These are phyloP conservation scores for Galeopsis tetrahit DNA, from an alignment of 257 asterid species.

Conservation along the genomic window DNA sequence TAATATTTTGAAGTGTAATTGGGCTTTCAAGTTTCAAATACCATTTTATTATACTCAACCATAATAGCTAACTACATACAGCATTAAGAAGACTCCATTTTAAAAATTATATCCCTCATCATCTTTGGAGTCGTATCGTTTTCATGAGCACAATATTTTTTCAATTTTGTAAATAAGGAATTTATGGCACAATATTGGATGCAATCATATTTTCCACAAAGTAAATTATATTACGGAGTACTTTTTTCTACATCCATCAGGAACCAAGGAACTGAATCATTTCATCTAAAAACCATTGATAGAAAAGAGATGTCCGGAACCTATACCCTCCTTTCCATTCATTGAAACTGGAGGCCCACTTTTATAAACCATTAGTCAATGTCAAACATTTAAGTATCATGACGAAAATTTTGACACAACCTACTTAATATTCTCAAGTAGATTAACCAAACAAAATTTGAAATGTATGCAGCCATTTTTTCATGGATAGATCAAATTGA, in stretches of 20 bases:
- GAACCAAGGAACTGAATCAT: background rate
- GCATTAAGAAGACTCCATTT: background rate
- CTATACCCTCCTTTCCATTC: background rate
- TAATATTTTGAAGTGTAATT: background rate
- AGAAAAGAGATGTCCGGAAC: background rate
- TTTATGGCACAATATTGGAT: background rate
- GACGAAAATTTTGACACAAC: background rate
- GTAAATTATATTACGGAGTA: background rate
- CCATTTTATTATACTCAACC: no score
- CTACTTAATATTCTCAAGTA: slow-evolving; percentile 4
- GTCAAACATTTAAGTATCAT: background rate
- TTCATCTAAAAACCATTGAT: background rate
- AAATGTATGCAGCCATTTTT: background rate
- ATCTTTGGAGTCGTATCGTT: background rate
- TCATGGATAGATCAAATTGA: background rate
- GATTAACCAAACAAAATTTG: background rate
- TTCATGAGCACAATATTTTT: background rate
- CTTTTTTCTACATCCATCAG: background rate
- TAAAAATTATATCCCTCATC: background rate
- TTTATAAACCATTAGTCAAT: background rate
- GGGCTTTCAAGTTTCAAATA: background rate
- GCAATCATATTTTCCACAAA: background rate
- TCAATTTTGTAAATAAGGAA: background rate
- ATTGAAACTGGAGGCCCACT: background rate
- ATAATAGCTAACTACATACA: background rate